phyloP scores from a whole-genome alignment of 768 basidiomycete species.

The Collybiopsis confluens region DNA sequence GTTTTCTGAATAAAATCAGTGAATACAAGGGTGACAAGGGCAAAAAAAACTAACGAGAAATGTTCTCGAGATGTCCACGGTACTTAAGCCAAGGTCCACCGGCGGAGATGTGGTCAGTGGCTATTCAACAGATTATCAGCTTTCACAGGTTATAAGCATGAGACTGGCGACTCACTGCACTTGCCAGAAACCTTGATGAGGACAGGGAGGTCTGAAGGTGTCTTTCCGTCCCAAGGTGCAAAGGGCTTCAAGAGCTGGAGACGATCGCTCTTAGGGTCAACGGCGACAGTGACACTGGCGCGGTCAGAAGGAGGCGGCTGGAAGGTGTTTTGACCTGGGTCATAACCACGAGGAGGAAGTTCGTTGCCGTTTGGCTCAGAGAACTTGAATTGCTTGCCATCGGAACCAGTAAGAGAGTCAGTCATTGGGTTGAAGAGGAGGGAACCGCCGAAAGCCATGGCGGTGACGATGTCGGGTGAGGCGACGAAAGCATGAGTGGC shows the following conservation, averaged over 20 bases:
- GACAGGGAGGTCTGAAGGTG: constrained; percentile 82
- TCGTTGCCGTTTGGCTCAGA: constrained; percentile 86
- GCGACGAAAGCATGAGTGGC: constrained; percentile 97
- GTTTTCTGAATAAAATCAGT: constrained; percentile 57
- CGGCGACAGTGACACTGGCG: constrained; percentile 78
- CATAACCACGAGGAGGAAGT: constrained; percentile 93
- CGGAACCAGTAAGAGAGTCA: constrained; percentile 80
- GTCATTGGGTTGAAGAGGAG: constrained; percentile 97
- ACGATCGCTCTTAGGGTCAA: constrained; percentile 74
- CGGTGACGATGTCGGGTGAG: constrained; percentile 93
- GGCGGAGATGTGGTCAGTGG: constrained; percentile 93
- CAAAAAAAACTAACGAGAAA: constrained; percentile 66
- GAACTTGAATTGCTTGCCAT: constrained; percentile 98
- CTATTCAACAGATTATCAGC: constrained; percentile 23
- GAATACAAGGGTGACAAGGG: not conserved
- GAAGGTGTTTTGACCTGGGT: constrained; percentile 96
- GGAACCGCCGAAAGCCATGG: constrained; percentile 90
- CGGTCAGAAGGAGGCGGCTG: constrained; percentile 89
- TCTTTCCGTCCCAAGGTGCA: constrained; percentile 90
- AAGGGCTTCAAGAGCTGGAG: constrained; percentile 81
- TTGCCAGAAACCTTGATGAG: constrained; percentile 99
- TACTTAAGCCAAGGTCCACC: constrained; percentile 99
- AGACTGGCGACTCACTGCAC: constrained; percentile 68
- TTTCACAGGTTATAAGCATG: not conserved
- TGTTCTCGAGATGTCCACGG: constrained; percentile 98